These are phyloP conservation scores for Actinomucor elegans DNA, from an alignment of 371 early-diverging fungal genomes.

Conservation along the genomic window DNA sequence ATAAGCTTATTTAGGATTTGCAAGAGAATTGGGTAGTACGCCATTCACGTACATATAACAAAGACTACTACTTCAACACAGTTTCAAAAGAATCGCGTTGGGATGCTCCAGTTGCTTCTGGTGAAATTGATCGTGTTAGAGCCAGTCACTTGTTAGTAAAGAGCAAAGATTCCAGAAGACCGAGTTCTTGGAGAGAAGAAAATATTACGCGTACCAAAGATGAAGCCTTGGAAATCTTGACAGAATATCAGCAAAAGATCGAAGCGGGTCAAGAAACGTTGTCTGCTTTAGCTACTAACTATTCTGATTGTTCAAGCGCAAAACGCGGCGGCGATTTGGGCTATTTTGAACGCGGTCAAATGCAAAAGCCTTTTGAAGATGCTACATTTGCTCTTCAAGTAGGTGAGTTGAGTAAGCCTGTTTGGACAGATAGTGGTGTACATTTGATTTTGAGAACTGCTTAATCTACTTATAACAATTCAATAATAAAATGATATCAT, in stretches of 20 bases:
- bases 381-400: constrained; percentile 86
- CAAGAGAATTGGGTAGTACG: constrained; percentile 78
- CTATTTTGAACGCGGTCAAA: constrained; percentile 78
- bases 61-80: constrained; percentile 87
- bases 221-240: constrained; percentile 77
- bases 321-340: constrained; percentile 90
- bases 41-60: constrained; percentile 66
- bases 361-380: constrained; percentile 88
- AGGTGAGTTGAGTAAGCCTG: constrained; percentile 80
- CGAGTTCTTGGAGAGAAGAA: constrained; percentile 89
- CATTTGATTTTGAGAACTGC: constrained; percentile 91
- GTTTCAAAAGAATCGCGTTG: constrained; percentile 80
- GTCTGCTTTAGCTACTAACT: constrained; percentile 68
- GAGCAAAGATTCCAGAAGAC: constrained; percentile 83
- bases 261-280: constrained; percentile 58
- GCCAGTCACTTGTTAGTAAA: constrained; percentile 94
- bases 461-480: too few species aligned
- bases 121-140: constrained; percentile 57
- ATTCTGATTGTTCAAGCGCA: constrained; percentile 91
- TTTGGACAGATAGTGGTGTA: constrained; percentile 92
- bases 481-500: constrained; percentile 10
- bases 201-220: constrained; percentile 85
- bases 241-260: constrained; percentile 59
- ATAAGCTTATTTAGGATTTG: constrained; percentile 43
- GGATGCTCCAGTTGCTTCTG: constrained; percentile 66